Base-by-base conservation (phyloP, 768 basidiomycete genomes). In the Psilocybe tampanensis region DNA sequence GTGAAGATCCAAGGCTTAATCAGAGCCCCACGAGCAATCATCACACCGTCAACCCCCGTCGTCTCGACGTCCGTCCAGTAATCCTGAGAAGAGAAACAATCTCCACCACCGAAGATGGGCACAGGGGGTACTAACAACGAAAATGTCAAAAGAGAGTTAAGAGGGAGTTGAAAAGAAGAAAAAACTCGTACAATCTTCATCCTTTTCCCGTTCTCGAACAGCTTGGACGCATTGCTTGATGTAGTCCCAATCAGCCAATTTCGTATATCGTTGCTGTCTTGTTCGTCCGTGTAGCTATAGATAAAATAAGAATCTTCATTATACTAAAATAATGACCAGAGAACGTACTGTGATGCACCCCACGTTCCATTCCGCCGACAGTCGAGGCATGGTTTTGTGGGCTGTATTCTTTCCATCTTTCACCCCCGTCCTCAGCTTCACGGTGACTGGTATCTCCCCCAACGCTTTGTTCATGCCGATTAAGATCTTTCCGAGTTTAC, bases 1-100 rank as follows among this genome's bases (percentile, higher is more conserved):
- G 94, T 96, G 72, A 95, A 96, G 52, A 95, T 88, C 91, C 92
- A 94, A 0, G 93, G 92, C 72, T 99, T 99, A 72, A 98, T 97
- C 47, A 98, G 76, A 0, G 95, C 96, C 0, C 97, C 97, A 19
- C 97, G 80, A 1, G 88, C 97, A 33, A 98, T 82, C 97, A 99
- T 98, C 43, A 98, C 80, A 5, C 95, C 95, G 67, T 98, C 95
- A 0, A 97, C 94, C 4, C 93, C 93, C 23, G 83, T 86, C n/a
- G 76, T 69, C 43, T 93, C 86, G 26, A 95, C 81, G 44, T 84
- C 84, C 15, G 82, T 72, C 84, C 90, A 91, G 70, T 95, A 95
- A 56, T 84, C 88, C 56, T 89, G 78, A 5, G 91, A 85, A 2
- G 94, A 95, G 76, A 91, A 99, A 61, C 90, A 92, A 68, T 99